Conservation (phyloP, 2,329 filamentous ascomycete species). For the Huntiella bhutanensis region DNA sequence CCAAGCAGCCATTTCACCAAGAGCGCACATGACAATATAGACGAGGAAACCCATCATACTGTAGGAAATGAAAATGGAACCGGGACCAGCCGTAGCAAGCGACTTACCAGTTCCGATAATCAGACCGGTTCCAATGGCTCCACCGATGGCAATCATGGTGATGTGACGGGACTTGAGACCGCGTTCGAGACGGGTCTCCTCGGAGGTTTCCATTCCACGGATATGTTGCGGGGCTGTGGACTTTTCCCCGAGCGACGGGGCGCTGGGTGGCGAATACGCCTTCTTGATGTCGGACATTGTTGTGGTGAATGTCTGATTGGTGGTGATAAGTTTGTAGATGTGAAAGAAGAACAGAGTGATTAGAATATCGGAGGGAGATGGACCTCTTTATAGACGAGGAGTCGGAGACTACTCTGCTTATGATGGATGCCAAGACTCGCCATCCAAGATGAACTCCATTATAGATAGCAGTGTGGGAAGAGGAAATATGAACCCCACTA, state of each 20-base stretch:
- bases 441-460: too few species aligned
- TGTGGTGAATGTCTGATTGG: neutral
- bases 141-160: conserved; percentile 50
- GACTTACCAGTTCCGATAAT: conserved; percentile 49
- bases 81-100: conserved; percentile 37
- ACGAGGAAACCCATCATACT: conserved; percentile 51
- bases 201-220: conserved; percentile 29
- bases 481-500: too few species aligned
- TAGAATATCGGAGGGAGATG: neutral
- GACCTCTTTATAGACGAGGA: neutral
- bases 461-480: too few species aligned
- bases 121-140: conserved; percentile 55
- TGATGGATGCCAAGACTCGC: too few species aligned
- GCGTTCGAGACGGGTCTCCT: conserved; percentile 30
- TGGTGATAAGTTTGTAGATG: neutral
- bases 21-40: conserved; percentile 61
- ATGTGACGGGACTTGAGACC: conserved; percentile 36
- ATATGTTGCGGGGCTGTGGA: conserved; percentile 17
- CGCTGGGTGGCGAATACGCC: conserved; percentile 1
- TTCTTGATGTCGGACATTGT: conserved; percentile 7
- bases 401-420: too few species aligned
- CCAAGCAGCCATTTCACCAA: conserved; percentile 76
- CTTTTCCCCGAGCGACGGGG: conserved; percentile 5
- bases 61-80: conserved; percentile 53
- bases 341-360: neutral